These are phyloP conservation scores for Tetratostichococcus sp. DNA, from an alignment of 139 green algal species.

Conservation along the genomic window DNA sequence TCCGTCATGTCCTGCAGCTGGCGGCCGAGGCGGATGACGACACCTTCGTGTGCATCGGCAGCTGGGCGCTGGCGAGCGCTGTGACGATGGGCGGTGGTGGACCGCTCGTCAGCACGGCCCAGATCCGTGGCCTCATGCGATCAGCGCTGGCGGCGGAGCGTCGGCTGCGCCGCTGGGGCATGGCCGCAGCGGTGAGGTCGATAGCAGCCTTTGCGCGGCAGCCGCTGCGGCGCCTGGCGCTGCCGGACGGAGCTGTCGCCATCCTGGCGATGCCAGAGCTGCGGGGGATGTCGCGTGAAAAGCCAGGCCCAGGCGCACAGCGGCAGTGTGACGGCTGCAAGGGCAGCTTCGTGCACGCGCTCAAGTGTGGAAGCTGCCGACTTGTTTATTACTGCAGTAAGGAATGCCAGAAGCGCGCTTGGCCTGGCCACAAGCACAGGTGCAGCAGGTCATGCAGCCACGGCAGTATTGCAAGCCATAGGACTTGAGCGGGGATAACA, in stretches of 20 bases:
- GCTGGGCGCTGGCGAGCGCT: not conserved
- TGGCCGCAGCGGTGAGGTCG: not conserved
- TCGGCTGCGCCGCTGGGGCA: not conserved
- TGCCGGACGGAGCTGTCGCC: not conserved
- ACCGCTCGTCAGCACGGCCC: not conserved
- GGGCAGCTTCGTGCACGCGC: not conserved
- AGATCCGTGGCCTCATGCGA: not conserved
- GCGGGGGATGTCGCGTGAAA: not conserved
- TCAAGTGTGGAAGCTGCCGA: not conserved
- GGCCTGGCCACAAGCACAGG: not conserved
- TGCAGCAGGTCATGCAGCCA: not conserved
- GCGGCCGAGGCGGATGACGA: not conserved
- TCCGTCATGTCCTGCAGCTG: not conserved
- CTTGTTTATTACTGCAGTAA: not conserved
- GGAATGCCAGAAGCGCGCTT: not conserved
- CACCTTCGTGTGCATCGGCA: not conserved
- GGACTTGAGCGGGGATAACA: no score
- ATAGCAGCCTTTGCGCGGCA: not conserved
- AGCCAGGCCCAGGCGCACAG: not conserved
- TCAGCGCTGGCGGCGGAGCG: not conserved
- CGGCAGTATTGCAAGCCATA: no score
- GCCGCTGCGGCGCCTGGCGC: not conserved
- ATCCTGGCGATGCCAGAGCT: not conserved
- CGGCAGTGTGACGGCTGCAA: not conserved
- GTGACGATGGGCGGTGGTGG: not conserved